Evolutionary conservation across 805 yeast genomes (phyloP).

Genomic region (Candida vartiovaarae): DNA sequence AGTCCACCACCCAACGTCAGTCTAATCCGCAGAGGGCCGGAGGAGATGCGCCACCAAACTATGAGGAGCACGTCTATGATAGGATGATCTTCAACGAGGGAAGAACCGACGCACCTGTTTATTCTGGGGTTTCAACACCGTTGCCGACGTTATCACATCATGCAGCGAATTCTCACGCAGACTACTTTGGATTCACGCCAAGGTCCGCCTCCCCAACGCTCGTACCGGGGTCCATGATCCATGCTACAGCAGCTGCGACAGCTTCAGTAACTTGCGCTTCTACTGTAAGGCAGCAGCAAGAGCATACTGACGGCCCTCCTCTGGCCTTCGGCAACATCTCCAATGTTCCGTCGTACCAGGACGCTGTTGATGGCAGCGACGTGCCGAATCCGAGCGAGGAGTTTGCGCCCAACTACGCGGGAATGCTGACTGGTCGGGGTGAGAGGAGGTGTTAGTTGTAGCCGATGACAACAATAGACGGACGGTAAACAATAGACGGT

Average conservation of each 20-base stretch:
- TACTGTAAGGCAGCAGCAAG: no score
- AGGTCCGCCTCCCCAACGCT: background rate
- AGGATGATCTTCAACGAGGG: conserved; percentile 26
- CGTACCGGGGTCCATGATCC: no score
- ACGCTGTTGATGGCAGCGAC: conserved; percentile 51
- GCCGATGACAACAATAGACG: no score
- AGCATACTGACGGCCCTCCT: no score
- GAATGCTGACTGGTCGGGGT: no score
- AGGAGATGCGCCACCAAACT: conserved; percentile 68
- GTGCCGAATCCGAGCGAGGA: conserved; percentile 29
- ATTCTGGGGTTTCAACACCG: background rate
- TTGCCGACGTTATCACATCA: background rate
- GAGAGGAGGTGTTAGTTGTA: no score
- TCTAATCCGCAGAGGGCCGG: conserved; percentile 28
- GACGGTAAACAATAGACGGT: no score
- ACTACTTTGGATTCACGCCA: background rate
- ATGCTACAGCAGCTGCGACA: conserved; percentile 7
- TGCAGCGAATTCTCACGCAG: background rate
- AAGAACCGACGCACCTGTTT: conserved; percentile 1
- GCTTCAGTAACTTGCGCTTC: conserved; percentile 31
- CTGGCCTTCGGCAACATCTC: conserved; percentile 36
- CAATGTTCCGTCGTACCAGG: conserved; percentile 68
- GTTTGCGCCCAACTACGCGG: conserved; percentile 54
- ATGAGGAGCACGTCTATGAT: conserved; percentile 67
- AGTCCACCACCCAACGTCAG: background rate